Evolutionary conservation across 139 green algal genomes (phyloP).

Genomic region (Tetraselmis striata): DNA sequence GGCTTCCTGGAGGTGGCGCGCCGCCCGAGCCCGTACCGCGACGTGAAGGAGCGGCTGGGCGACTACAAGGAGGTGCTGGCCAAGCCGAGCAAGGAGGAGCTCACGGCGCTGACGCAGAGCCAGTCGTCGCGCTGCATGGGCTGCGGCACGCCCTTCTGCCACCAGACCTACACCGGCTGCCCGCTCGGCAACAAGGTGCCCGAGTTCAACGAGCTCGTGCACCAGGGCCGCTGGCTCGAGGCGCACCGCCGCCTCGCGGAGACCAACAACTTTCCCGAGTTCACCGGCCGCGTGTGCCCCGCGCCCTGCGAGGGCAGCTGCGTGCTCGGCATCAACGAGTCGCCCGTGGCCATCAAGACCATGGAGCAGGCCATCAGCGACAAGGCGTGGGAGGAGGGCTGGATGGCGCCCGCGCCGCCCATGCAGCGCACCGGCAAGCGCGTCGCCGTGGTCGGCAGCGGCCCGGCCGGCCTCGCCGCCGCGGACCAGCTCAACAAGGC

Average conservation of each 20-base stretch:
- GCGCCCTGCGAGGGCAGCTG: slow-evolving; percentile 92
- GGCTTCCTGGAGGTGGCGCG: slow-evolving; percentile 89
- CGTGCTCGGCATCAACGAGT: slow-evolving; percentile 95
- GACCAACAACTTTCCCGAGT: slow-evolving; percentile 99
- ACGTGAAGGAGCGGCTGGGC: slow-evolving; percentile 67
- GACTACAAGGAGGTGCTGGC: slow-evolving; percentile 86
- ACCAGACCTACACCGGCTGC: slow-evolving; percentile 71
- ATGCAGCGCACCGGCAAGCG: slow-evolving; percentile 62
- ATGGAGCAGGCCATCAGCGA: slow-evolving; percentile 95
- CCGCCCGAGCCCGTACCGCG: slow-evolving; percentile 75
- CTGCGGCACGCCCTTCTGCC: slow-evolving; percentile 96
- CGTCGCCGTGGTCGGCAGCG: slow-evolving; percentile 83
- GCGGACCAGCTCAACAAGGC: slow-evolving; percentile 98
- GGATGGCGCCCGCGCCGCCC: slow-evolving; percentile 84
- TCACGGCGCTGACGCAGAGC: slow-evolving; percentile 72
- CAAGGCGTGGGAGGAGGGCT: slow-evolving; percentile 88
- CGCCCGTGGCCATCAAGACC: slow-evolving; percentile 92
- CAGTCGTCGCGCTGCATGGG: slow-evolving; percentile 93
- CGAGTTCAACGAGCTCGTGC: slow-evolving; percentile 95
- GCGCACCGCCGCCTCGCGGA: slow-evolving; percentile 87
- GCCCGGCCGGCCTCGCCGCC: slow-evolving; percentile 84
- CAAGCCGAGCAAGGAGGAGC: slow-evolving; percentile 22
- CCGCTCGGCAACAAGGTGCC: slow-evolving; percentile 85
- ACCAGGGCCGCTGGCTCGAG: slow-evolving; percentile 85
- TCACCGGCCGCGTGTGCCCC: slow-evolving; percentile 86